phyloP scores from a whole-genome alignment of 257 asterid species.

The Oldenlandia corymbosa region DNA sequence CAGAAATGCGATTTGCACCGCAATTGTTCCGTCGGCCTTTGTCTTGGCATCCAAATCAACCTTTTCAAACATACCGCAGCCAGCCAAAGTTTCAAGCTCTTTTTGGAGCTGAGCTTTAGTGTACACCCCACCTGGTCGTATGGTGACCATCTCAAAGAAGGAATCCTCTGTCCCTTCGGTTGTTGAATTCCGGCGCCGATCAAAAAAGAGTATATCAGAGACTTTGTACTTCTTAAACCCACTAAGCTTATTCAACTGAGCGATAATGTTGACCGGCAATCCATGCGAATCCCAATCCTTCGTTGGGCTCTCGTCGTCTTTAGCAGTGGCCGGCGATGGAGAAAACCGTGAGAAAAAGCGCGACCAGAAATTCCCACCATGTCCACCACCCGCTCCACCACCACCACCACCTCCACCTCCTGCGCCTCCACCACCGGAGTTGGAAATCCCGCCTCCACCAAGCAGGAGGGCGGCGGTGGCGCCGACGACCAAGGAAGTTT shows the following conservation, averaged over 20 bases:
- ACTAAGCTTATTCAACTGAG: constrained; percentile 75
- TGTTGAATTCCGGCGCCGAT: constrained; percentile 49
- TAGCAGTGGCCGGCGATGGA: constrained; percentile 51
- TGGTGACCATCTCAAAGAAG: constrained; percentile 87
- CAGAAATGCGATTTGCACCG: constrained; percentile 58
- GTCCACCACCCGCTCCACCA: constrained; percentile 46
- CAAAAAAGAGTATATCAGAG: constrained; percentile 72
- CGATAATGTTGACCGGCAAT: constrained; percentile 77
- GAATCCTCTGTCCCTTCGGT: constrained; percentile 77
- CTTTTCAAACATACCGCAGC: constrained; percentile 91
- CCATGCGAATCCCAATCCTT: constrained; percentile 94
- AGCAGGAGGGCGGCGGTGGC: constrained; percentile 50
- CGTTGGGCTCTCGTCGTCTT: constrained; percentile 60
- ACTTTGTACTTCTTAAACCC: constrained; percentile 86
- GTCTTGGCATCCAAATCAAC: constrained; percentile 80
- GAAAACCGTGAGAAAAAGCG: constrained; percentile 55
- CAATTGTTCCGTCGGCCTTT: constrained; percentile 79
- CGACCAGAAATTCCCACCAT: constrained; percentile 58
- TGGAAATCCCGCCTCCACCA: constrained; percentile 27
- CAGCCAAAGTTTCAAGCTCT: constrained; percentile 81
- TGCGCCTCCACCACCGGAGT: constrained; percentile 24
- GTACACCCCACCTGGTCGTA: constrained; percentile 83
- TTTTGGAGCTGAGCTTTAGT: constrained; percentile 80
- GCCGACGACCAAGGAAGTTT: constrained; percentile 43
- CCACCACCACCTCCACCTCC: constrained; percentile 19